A percentile compares a stretch with the other conserved stretches of the same genome.
Conservation (phyloP, 1,284 basidiomycete species). For the Puccinia novopanici region DNA sequence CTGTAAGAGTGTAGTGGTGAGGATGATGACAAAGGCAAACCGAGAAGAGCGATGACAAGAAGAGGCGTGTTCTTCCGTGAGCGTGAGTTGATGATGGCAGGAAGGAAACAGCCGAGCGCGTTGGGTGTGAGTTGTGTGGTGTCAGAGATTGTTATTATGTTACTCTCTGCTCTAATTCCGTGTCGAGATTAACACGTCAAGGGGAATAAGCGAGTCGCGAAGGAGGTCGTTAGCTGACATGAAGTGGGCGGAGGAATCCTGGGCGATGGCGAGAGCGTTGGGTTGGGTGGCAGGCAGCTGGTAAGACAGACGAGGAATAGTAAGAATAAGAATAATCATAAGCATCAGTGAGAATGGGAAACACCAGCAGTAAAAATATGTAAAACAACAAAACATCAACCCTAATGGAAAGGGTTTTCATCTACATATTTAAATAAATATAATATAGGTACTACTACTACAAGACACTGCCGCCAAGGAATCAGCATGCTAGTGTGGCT, state of each 20-base stretch:
- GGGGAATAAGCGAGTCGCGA: not conserved
- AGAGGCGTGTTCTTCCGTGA: not conserved
- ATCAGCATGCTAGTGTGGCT: conserved; percentile 14
- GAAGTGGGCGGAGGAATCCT: not conserved
- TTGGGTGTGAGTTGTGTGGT: not conserved
- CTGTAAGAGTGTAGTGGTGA: not conserved
- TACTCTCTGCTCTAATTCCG: not conserved
- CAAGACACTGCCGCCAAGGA: too few relatives aligned
- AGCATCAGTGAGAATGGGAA: too few relatives aligned
- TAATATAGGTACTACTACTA: too few relatives aligned
- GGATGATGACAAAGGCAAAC: conserved; percentile 1
- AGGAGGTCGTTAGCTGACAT: not conserved
- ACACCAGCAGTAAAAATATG: too few relatives aligned
- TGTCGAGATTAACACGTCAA: conserved; percentile 12
- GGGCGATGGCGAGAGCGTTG: conserved; percentile 1
- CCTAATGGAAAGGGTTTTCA: too few relatives aligned
- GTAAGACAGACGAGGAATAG: too few relatives aligned
- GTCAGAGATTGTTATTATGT: not conserved
- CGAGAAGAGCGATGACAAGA: not conserved
- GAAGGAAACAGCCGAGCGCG: not conserved
- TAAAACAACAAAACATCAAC: too few relatives aligned
- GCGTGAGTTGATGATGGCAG: not conserved
- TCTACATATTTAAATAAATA: too few relatives aligned
- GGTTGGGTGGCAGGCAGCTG: too few relatives aligned
- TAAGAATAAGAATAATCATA: too few relatives aligned